Conservation (phyloP, 2,329 filamentous ascomycete genomes). For the Oidium heveae region DNA sequence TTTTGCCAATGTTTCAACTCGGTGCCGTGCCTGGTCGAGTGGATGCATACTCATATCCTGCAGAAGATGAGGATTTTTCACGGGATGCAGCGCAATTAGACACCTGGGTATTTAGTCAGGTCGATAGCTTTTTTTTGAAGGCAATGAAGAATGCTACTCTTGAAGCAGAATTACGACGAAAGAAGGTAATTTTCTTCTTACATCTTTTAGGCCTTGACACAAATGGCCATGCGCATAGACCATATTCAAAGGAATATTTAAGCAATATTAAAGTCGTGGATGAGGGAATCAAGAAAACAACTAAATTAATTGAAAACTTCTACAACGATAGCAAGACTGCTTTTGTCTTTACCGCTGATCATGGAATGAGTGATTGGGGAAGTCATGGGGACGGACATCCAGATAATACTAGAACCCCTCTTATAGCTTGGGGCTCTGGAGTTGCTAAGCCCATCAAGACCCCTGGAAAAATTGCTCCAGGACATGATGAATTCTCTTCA, state of each 20-base stretch:
- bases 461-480: conserved; percentile 33
- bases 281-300: conserved; percentile 63
- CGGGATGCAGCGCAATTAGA: conserved; percentile 60
- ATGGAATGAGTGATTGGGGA: conserved; percentile 99
- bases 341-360: conserved; percentile 91
- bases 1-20: conserved; percentile 86
- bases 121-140: conserved; percentile 62
- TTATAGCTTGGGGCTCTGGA: conserved; percentile 84
- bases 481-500: conserved; percentile 75
- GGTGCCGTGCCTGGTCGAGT: conserved; percentile 75
- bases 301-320: conserved; percentile 58
- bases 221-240: conserved; percentile 60
- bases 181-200: conserved; percentile 84
- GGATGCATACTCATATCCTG: conserved; percentile 61
- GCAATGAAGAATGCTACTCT: conserved; percentile 58
- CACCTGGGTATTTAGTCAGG: conserved; percentile 85
- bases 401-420: conserved; percentile 81
- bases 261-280: conserved; percentile 90
- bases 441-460: conserved; percentile 47
- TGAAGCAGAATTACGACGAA: conserved; percentile 44
- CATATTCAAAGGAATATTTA: conserved; percentile 87
- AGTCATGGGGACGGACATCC: conserved; percentile 95
- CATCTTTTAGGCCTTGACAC: conserved; percentile 86
- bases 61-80: conserved; percentile 78
- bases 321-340: conserved; percentile 69